phyloP scores from a whole-genome alignment of 768 basidiomycete genomes.

The Tylopilus sp. region DNA sequence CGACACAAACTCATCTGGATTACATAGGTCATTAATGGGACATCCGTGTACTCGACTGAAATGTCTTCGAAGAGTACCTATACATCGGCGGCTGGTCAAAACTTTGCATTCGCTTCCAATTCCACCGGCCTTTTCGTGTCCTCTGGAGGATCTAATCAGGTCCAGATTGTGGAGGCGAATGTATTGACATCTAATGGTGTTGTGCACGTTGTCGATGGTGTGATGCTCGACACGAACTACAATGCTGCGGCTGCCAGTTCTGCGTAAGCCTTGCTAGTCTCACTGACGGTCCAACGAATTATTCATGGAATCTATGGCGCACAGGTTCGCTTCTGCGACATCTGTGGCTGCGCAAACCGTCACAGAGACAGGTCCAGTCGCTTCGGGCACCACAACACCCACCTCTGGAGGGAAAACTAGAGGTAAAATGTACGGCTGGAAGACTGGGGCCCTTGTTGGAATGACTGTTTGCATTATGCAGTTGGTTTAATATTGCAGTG shows the following conservation, averaged over 20 bases:
- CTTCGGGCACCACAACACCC: constrained; percentile 23
- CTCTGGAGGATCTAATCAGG: constrained; percentile 40
- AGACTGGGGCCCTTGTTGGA: neutral
- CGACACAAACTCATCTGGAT: neutral
- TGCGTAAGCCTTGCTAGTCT: constrained; percentile 42
- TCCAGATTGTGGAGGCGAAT: constrained; percentile 52
- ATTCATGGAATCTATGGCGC: neutral
- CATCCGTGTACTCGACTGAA: constrained; percentile 58
- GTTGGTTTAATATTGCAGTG: constrained; percentile 9
- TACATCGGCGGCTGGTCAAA: constrained; percentile 57
- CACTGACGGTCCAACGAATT: neutral
- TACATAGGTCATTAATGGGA: constrained; percentile 60
- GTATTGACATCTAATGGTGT: constrained; percentile 67
- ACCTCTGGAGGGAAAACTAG: neutral
- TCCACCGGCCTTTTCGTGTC: constrained; percentile 55
- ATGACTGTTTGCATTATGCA: constrained; percentile 3
- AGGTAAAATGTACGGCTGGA: constrained; percentile 1
- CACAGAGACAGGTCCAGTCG: constrained; percentile 42
- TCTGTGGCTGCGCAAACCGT: constrained; percentile 39
- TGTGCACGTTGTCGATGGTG: constrained; percentile 56
- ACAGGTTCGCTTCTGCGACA: constrained; percentile 44
- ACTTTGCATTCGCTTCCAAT: constrained; percentile 50
- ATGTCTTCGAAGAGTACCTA: constrained; percentile 36
- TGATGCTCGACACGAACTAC: constrained; percentile 44
- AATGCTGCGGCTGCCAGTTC: constrained; percentile 45